Evolutionary conservation across 2,329 filamentous ascomycete genomes (phyloP), one percentile per base, ranked within the genome.

Genomic region (Alternaria ventricosa): DNA sequence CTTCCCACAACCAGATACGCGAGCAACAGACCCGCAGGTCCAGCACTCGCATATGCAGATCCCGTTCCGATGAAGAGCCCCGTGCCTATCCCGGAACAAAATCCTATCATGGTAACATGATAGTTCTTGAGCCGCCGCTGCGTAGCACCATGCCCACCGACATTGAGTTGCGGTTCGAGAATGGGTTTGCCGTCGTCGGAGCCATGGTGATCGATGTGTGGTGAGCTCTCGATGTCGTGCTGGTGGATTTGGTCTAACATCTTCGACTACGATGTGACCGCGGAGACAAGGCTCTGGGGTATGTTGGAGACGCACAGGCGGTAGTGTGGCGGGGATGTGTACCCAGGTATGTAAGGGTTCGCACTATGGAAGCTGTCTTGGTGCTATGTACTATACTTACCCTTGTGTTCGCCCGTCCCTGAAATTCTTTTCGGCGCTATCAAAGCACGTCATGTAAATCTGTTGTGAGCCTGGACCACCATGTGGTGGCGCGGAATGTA

Each of bases 1-100:
- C 80, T 72, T 23, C 82, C 81, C 71, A 89, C 88, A 44, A 88
- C 61, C 23, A 81, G 81, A 71, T 86, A 90, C 25, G 85, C 87
- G 61, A 90, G 76, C 65, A 90, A 82, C 46, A 90, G 78, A 49
- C 82, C 85, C 45, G 77, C 83, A 4, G 84, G 83, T 15, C 84
- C 84, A 56, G 69, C 69, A 47, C 62, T 69, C 7, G 69, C 66
- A 45, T 69, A 70, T 7, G 67, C 69, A 50, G 65, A 50, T 4
- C 69, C 69, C 5, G 67, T 70, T 57, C 69, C 67, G 10, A 71
- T 69, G 46, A 71, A 71, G 3, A 69, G 58, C 11, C 69, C 69
- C 8, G 69, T 69, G 1, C 69, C 69, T 11, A 71, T 71, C 1
- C 68, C 68, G 23, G 68, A 71, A 45, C 68, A 71, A 27, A 71